Evolutionary conservation across 768 basidiomycete genomes (phyloP).

Genomic region (Phaeotremella skinneri): DNA sequence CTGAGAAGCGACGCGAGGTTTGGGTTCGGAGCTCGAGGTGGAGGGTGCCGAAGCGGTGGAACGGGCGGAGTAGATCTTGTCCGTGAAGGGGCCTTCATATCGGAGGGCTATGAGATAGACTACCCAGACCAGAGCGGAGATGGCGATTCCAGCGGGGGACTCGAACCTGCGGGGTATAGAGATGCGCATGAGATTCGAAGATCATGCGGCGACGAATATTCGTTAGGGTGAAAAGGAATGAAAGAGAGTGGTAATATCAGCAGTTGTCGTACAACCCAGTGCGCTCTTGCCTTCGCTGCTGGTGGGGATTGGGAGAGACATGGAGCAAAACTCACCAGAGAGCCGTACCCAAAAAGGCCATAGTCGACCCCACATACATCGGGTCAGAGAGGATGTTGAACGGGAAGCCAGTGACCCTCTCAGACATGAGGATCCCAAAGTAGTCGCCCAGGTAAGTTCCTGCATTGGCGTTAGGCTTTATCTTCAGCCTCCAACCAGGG

Average conservation of each 20-base stretch:
- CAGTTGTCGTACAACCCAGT: neutral
- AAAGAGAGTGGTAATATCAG: neutral
- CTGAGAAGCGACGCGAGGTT: neutral
- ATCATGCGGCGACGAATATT: neutral
- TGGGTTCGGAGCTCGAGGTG: constrained; percentile 9
- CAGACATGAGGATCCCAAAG: constrained; percentile 62
- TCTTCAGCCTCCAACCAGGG: neutral
- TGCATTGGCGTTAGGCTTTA: constrained; percentile 5
- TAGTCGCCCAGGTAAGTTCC: constrained; percentile 69
- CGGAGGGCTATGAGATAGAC: constrained; percentile 78
- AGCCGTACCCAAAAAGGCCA: constrained; percentile 82
- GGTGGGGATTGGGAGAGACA: neutral
- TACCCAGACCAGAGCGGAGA: constrained; percentile 77
- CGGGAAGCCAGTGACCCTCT: constrained; percentile 90
- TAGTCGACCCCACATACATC: constrained; percentile 94
- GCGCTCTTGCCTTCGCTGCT: neutral
- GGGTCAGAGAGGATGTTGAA: constrained; percentile 90
- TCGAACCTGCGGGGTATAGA: constrained; percentile 85
- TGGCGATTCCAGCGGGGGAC: constrained; percentile 74
- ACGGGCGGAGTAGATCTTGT: constrained; percentile 53
- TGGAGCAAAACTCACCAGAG: constrained; percentile 59
- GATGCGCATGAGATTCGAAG: too few relatives aligned
- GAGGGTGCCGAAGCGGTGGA: constrained; percentile 9
- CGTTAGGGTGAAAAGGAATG: neutral
- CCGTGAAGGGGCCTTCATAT: constrained; percentile 70